Evolutionary conservation across 345 rosid species (phyloP), one percentile per base, ranked within the genome.

Genomic region (Alliaria petiolata): DNA sequence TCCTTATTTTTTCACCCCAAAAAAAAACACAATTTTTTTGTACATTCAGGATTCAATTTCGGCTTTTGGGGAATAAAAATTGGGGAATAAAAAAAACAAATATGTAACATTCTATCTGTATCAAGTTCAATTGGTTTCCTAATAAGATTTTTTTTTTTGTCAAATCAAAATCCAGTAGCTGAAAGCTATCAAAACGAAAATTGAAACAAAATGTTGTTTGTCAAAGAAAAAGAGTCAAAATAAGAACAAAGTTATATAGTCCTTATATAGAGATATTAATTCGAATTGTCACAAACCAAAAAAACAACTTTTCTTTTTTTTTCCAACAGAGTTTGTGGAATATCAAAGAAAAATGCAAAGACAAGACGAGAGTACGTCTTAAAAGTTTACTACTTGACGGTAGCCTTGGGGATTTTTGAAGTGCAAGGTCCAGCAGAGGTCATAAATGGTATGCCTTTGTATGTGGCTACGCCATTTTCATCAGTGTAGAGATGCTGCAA

Each of bases 391-490:
- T 84, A 87, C 78, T 91, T 89, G 84, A 93, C 83, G 76, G 81
- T 80, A 58, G 88, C 97, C 83, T 85, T 88, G 4, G 90, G 81
- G 75, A 89, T 85, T 45, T 80, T 86, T 0, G 96, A 89, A n/a
- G 83, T 81, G 79, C 95, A 85, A 22, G 95, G 93, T 44, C 97
- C 96, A 8, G 85, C 90, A 8, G 91, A 87, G 15, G 99, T 91
- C 96, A 95, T 95, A 62, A 91, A 95, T 43, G 96, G 93, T 62
- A 85, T 78, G 47, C 93, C 99, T 81, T 91, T 88, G 81, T 78
- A 95, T 52, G 96, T 95, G 58, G 99, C 99, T 56, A 91, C 88
- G 7, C 97, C 96, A 66, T 81, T 88, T 43, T 89, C 99, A 78
- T 95, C 90, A 1, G 99, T 87, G 79, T 76, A 88, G 36, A 95